A percentile compares a stretch with the other conserved stretches of the same genome.
These are phyloP conservation scores for Penicillium rolfsii DNA, from an alignment of 2,329 filamentous ascomycete species.

Conservation along the genomic window DNA sequence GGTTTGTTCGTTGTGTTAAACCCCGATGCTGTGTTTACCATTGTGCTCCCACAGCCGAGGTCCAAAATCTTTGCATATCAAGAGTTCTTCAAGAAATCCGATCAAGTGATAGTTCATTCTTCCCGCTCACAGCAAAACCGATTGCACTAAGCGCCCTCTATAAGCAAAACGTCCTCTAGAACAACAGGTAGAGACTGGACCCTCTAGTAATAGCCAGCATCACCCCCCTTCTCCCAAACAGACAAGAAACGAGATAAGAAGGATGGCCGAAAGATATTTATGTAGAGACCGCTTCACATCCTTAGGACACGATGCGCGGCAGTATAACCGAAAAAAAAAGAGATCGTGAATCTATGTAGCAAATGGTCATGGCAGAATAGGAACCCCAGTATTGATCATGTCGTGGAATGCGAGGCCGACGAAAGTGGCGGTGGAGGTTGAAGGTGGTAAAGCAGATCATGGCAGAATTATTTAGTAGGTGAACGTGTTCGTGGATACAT, in stretches of 20 bases:
- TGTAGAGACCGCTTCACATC: constrained; percentile 23
- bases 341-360: constrained; percentile 16
- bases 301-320: not conserved
- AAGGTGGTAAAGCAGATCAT: constrained; percentile 7
- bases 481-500: constrained; percentile 7
- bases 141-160: not conserved
- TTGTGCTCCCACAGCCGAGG: not conserved
- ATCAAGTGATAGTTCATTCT: not conserved
- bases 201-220: not conserved
- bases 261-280: constrained; percentile 1
- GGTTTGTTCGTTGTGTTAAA: not conserved
- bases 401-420: constrained; percentile 12
- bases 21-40: not conserved
- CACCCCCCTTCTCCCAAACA: not conserved
- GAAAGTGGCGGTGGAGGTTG: not conserved
- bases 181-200: not conserved
- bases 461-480: not conserved
- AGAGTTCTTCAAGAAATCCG: not conserved
- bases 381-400: constrained; percentile 10
- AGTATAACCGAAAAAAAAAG: constrained; percentile 9
- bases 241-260: not conserved
- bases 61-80: not conserved
- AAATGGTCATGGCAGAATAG: constrained; percentile 9
- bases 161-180: not conserved
- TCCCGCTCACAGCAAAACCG: not conserved